Base-by-base conservation (phyloP, 305 asterid genomes). In the Striga hermonthica region DNA sequence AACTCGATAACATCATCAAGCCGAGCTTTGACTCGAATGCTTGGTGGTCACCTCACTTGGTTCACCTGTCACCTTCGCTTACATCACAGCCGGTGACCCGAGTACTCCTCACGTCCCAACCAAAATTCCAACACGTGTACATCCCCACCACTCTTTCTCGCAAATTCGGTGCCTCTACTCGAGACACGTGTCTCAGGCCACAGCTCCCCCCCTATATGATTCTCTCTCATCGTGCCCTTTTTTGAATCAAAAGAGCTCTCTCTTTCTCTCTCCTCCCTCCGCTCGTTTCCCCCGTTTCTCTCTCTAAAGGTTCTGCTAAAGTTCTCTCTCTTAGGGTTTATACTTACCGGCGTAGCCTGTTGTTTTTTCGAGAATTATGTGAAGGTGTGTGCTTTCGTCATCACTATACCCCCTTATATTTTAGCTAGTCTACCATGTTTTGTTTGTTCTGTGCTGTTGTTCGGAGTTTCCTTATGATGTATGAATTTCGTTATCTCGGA, bases 301-400 rank as follows among this genome's bases (percentile, higher is more conserved):
- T 22, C 31, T 39, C 38, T 37, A 4, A 16, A 6, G 34, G 5
- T 6, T 52, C 10, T 4, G 7, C 16, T 22, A 9, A 6, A 12
- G 9, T 9, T 52, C 76, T 63, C 70, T 56, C 70, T 38, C 60
- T n/a, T 74, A 74, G 76, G 82, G 79, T 71, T 78, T 78, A 49
- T 11, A 57, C 68, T 9, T 6, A 11, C 70, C 52, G 52, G 36
- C 52, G 58, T 48, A 68, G 60, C 74, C 57, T 65, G 59, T 35
- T 16, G 50, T 16, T 39, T 39, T 22, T 44, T 38, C 28, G 48
- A 53, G 2, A 22, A 22, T 22, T 22, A 22, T 22, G 52, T 66
- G 81, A 75, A 60, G n/a, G 64, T 66, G 16, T 66, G n/a, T 57
- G 48, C 71, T 58, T 56, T 65, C 52, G 43, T 57, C 53, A 56